These are phyloP conservation scores for Yamadazyma endophytica DNA, from an alignment of 805 yeast genomes.

Conservation along the genomic window DNA sequence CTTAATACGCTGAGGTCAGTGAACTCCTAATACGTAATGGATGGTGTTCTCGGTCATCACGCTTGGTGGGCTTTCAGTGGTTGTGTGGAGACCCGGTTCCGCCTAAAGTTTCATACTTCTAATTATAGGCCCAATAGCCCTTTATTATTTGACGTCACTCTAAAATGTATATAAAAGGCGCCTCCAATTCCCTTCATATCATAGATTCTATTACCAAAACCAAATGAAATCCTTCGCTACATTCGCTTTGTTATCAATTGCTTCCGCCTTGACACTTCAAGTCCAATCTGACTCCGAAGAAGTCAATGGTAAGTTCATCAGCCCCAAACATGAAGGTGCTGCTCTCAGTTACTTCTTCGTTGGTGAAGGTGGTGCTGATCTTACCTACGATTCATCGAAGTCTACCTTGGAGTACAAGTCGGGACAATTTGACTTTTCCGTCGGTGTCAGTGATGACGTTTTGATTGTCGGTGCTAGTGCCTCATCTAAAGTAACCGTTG, in stretches of 20 bases:
- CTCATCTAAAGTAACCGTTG: constrained; percentile 1
- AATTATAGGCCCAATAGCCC: too few relatives aligned
- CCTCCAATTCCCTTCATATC: too few relatives aligned
- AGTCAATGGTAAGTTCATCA: constrained; percentile 24
- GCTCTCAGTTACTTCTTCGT: constrained; percentile 38
- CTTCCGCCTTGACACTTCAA: constrained; percentile 13
- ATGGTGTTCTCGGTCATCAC: too few relatives aligned
- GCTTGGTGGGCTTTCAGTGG: too few relatives aligned
- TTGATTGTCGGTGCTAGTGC: constrained; percentile 6
- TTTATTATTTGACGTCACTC: too few relatives aligned
- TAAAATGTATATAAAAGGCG: too few relatives aligned
- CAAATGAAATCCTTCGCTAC: constrained; percentile 7
- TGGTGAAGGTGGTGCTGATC: constrained; percentile 16
- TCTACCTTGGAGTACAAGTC: constrained; percentile 1
- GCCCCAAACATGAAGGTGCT: constrained; percentile 41
- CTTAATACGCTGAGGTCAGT: too few relatives aligned
- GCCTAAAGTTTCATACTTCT: too few relatives aligned
- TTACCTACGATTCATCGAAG: constrained; percentile 16
- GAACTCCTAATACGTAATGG: too few relatives aligned
- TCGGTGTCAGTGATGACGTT: constrained; percentile 1
- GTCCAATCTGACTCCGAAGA: constrained; percentile 20
- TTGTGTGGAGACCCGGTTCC: too few relatives aligned
- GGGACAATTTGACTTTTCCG: not conserved
- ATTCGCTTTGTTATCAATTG: constrained; percentile 3
- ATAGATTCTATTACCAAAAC: too few relatives aligned